Evolutionary conservation across 768 basidiomycete species (phyloP).

Genomic region (Boletus rubropictus): DNA sequence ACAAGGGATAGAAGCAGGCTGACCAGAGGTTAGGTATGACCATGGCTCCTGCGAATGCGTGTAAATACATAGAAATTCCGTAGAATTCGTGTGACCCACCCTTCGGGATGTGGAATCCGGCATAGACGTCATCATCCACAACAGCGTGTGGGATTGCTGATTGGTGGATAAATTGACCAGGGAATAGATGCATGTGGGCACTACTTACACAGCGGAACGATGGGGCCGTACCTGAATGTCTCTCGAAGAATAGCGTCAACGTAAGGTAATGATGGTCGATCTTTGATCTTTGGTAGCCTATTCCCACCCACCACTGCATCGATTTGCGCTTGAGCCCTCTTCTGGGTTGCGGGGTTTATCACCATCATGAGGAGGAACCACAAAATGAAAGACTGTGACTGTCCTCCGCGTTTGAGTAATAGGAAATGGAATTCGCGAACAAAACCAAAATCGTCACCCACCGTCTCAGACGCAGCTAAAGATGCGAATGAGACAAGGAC

Average conservation of each 20-base stretch:
- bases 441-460: background rate
- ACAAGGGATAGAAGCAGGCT: background rate
- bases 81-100: constrained; percentile 3
- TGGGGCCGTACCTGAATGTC: constrained; percentile 13
- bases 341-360: constrained; percentile 10
- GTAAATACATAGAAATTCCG: background rate
- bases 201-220: constrained; percentile 14
- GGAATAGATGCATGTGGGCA: background rate
- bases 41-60: constrained; percentile 8
- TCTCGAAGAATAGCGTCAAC: constrained; percentile 19
- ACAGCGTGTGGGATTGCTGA: constrained; percentile 28
- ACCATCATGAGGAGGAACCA: constrained; percentile 20
- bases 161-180: background rate
- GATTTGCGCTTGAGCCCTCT: constrained; percentile 21
- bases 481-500: background rate
- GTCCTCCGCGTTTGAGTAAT: background rate
- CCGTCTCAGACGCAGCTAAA: constrained; percentile 20
- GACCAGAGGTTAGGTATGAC: constrained; percentile 19
- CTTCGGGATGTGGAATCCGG: constrained; percentile 49
- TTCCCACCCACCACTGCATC: constrained; percentile 12
- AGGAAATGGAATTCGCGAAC: background rate
- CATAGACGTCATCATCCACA: constrained; percentile 40
- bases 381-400: constrained; percentile 24
- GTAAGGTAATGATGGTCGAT: constrained; percentile 17
- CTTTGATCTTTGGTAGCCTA: constrained; percentile 13